Conservation (phyloP, 192 early-diverging fungal genomes). For the Spizellomyces sp. region DNA sequence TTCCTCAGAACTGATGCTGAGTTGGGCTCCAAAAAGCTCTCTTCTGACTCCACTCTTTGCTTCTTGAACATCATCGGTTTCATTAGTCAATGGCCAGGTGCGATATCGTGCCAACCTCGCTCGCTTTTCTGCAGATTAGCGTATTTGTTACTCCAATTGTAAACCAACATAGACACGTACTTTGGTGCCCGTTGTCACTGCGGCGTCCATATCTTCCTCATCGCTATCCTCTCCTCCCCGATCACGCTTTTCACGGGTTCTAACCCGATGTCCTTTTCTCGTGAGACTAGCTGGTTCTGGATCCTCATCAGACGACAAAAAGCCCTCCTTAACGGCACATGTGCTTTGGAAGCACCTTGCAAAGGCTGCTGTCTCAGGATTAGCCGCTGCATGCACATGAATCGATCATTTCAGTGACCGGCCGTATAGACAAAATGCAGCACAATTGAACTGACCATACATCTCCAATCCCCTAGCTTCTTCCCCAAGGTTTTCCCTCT, state of each 20-base stretch:
- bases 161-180: not conserved
- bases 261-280: not conserved
- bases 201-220: not conserved
- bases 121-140: not conserved
- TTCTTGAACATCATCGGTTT: not conserved
- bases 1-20: not conserved
- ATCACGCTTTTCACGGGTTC: not conserved
- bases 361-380: constrained; percentile 42
- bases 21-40: not conserved
- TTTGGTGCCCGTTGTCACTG: not conserved
- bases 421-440: too few species aligned
- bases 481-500: constrained; percentile 3
- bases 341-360: constrained; percentile 37
- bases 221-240: not conserved
- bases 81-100: not conserved
- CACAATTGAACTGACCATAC: constrained; percentile 1
- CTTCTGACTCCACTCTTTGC: not conserved
- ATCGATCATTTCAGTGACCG: too few species aligned
- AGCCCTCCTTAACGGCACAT: constrained; percentile 24
- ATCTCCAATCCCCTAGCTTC: constrained; percentile 15
- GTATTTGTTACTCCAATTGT: not conserved
- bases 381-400: constrained; percentile 12
- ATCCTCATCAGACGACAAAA: constrained; percentile 28
- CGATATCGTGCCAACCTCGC: not conserved
- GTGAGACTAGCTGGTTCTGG: not conserved